Conservation (phyloP, 495 filamentous ascomycete species). For the Aspergillus mulundensis region DNA sequence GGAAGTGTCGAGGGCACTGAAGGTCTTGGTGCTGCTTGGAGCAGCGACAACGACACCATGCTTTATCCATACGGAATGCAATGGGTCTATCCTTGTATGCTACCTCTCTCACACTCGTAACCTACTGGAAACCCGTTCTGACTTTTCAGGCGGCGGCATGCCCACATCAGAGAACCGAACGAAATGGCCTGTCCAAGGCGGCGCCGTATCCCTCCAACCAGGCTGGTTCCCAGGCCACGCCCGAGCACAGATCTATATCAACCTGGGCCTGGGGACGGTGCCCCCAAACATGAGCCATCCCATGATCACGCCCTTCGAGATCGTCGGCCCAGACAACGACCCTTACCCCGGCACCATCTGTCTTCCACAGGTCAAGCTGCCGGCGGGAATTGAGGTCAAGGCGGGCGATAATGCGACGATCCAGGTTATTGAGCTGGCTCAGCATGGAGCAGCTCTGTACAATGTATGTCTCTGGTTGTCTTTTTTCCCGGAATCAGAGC, state of each 20-base stretch:
- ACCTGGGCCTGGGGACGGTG: conserved; percentile 79
- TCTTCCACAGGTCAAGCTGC: conserved; percentile 85
- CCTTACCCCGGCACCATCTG: conserved; percentile 86
- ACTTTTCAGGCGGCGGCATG: conserved; percentile 76
- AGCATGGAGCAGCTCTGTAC: conserved; percentile 86
- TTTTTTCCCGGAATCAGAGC: neutral
- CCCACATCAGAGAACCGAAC: conserved; percentile 75
- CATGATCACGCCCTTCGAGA: conserved; percentile 80
- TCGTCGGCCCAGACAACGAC: conserved; percentile 75
- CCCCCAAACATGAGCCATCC: conserved; percentile 86
- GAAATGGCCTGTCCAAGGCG: conserved; percentile 83
- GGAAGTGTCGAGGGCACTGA: conserved; percentile 45
- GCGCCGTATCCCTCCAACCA: conserved; percentile 81
- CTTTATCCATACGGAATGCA: conserved; percentile 89
- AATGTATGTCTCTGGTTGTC: conserved; percentile 60
- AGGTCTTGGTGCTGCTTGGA: conserved; percentile 44
- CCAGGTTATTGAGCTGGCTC: conserved; percentile 83
- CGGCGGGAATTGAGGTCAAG: conserved; percentile 64
- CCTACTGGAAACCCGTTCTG: neutral
- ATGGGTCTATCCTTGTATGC: conserved; percentile 98
- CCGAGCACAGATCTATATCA: conserved; percentile 86
- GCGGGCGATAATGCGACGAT: conserved; percentile 90
- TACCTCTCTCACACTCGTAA: neutral
- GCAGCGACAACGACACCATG: conserved; percentile 34
- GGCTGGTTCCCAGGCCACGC: conserved; percentile 94